Base-by-base conservation (phyloP, 2,329 filamentous ascomycete species). In the Monilinia fructicola region DNA sequence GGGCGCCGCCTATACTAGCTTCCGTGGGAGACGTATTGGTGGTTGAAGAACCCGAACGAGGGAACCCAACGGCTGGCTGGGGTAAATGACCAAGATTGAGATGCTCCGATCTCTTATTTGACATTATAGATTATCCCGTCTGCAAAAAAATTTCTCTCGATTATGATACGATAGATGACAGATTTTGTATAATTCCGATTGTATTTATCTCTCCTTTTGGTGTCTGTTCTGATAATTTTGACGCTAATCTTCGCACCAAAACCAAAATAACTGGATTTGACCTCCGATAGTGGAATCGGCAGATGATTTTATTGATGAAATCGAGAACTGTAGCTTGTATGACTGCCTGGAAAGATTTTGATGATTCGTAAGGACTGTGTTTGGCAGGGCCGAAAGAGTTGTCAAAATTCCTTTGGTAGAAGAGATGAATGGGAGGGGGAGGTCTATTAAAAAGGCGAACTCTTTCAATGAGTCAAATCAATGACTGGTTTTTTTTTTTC, bases 81-180 rank as follows among this genome's bases (percentile, higher is more conserved):
- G 77, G 86, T 84, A 78, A 87, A 80, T 92, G 93, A 81, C 91
- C 91, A 79, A 95, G 87, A 78, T 89, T 90, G 83, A 95, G 86
- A 79, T 94, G 91, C 78, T 96, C 92, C 76, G 91, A 87, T 86
- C 92, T 90, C 79, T 89, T 84, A 81, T 86, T 91, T 84, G 91
- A 90, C 93, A 97, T 96, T 93, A 94, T 93, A 86, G 83, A 93
- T 93, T 93, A 77, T 74, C 71, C 70, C 71, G 21, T 67, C 65
- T 67, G 74, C 70, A 66, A 71, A 70, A 68, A 35, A 5, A 35
- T 7, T 35, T 67, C 70, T 67, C 72, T 73, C 71, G 73, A 69
- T 71, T 68, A 71, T 72, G 53, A 70, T 59, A 71, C 73, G 69
- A 73, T 69, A 73, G 72, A 73, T 71, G 70, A 68, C 65, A 70